Base-by-base conservation (phyloP, 768 basidiomycete species). In the Suillus occidentalis region DNA sequence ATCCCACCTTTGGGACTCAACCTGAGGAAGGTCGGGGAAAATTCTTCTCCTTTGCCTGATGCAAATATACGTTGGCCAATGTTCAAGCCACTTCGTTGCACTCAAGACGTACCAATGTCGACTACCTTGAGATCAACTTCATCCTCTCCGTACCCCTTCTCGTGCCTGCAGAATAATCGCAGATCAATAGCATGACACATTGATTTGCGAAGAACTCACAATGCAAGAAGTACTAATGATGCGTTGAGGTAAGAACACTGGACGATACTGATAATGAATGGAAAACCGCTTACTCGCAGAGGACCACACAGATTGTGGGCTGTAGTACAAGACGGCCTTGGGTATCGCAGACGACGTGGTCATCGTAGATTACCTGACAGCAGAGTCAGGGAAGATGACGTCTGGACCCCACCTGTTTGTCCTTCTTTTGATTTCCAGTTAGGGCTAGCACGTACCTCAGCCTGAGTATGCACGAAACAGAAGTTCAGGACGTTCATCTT, bases 261-360 rank as follows among this genome's bases (percentile, higher is more conserved):
- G n/a, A 58, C 36, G 25, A 34, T 42, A 52, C 55, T 14, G 31
- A 39, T 39, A n/a, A 60, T 43, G 25, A 40, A 40, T 59, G 22
- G 12, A 28, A 28, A 59, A 18, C 10, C 25, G 74, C 83, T 71
- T 66, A 89, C 89, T 84, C 56, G 83, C 86, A 58, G 85, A 81
- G 42, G 85, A 87, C 91, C 89, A 92, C 61, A 87, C 77, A 4
- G 87, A 88, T 3, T 70, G 62, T 6, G 84, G 81, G 63, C 77
- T 84, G 75, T 88, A 88, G 77, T 94, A 95, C 1, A 95, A 80
- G 47, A 90, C 86, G n/a, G 93, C 93, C 77, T 94, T 94, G 61
- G 89, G 87, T 60, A 89, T 67, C 57, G 67, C 60, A 61, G 58
- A 63, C 42, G 47, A 57, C 3, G 66, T 52, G 39, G 70, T 39